Base-by-base conservation (phyloP, 2,329 filamentous ascomycete genomes). In the Aphanocladium album region DNA sequence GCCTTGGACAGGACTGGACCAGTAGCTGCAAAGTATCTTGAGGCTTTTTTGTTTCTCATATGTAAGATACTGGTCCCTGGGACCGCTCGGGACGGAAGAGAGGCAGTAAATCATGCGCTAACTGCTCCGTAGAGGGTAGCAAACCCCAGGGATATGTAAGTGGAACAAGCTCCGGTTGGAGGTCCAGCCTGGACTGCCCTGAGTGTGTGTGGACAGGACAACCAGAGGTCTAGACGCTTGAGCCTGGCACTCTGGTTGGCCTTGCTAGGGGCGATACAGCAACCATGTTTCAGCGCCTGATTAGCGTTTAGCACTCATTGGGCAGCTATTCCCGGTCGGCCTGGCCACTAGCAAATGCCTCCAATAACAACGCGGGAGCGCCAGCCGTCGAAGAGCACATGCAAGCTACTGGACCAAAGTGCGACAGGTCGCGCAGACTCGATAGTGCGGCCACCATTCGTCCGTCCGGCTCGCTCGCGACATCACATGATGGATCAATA, bases 241-340 rank as follows among this genome's bases (percentile, higher is more conserved):
- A 53, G 21, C 39, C n/a, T 6, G 39, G n/a, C 12, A 6, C 33
- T 35, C 17, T 47, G 41, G 41, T 49, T 45, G 43, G 54, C 27
- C n/a, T 35, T 23, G 17, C n/a, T 37, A 12, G 30, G 43, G 55
- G 17, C 23, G 23, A 50, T 41, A 17, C 14, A 46, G 19, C 30
- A 25, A 39, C 54, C 30, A 37, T 43, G 46, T 59, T 59, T 59
- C 47, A 46, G 57, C 25, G 57, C 57, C 57, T 59, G 57, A 59
- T 46, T 41, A 35, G 27, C 21, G 25, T 2, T 52, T 17, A 45
- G 35, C 35, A 58, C 37, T 43, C 46, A 52, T 59, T 52, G 57
- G 57, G 57, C 47, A 59, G 47, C 57, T 46, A 59, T 53, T 52
- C 49, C 57, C 39, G 57, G 57, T 47, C 33, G 39, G 30, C 27